Percentiles rank a stretch among this genome's conserved stretches.
Conservation (phyloP, 164 flowering plant species). For the Cinnamomum chago region DNA sequence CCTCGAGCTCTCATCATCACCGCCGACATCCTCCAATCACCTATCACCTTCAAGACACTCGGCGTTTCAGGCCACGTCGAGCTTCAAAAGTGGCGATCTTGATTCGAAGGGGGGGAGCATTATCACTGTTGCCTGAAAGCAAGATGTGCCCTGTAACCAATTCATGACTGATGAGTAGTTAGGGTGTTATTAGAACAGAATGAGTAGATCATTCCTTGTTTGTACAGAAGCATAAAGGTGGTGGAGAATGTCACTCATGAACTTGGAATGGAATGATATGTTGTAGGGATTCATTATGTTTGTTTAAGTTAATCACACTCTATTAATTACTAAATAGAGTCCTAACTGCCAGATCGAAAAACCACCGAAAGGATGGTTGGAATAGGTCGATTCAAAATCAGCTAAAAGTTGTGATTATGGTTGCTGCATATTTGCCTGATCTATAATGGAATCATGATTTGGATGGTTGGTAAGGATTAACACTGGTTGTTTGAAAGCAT, state of each 20-base stretch:
- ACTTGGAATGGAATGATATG: background rate
- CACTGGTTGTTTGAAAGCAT: too few species aligned
- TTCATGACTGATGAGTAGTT: background rate
- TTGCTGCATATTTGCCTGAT: too few species aligned
- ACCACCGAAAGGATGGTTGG: too few species aligned
- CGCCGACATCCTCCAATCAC: conserved; percentile 8
- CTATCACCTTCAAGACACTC: conserved; percentile 21
- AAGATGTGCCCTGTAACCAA: background rate
- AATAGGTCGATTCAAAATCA: too few species aligned
- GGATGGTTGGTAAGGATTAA: too few species aligned
- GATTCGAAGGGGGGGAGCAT: conserved; percentile 25
- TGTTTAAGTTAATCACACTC: background rate
- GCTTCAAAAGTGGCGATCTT: conserved; percentile 16
- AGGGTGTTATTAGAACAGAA: background rate
- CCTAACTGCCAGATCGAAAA: too few species aligned
- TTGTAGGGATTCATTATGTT: background rate
- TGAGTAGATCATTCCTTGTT: background rate
- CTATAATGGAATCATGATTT: too few species aligned
- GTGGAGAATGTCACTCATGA: background rate
- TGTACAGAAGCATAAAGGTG: background rate
- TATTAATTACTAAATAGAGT: too few species aligned
- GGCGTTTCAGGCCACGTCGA: conserved; percentile 21
- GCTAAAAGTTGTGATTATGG: too few species aligned
- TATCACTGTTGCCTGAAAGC: conserved; percentile 26
- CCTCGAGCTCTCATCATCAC: conserved; percentile 8